A percentile compares a stretch with the other conserved stretches of the same genome.
Evolutionary conservation across 108 stramenopile genomes (phyloP).

Genomic region (Parmales sp.): DNA sequence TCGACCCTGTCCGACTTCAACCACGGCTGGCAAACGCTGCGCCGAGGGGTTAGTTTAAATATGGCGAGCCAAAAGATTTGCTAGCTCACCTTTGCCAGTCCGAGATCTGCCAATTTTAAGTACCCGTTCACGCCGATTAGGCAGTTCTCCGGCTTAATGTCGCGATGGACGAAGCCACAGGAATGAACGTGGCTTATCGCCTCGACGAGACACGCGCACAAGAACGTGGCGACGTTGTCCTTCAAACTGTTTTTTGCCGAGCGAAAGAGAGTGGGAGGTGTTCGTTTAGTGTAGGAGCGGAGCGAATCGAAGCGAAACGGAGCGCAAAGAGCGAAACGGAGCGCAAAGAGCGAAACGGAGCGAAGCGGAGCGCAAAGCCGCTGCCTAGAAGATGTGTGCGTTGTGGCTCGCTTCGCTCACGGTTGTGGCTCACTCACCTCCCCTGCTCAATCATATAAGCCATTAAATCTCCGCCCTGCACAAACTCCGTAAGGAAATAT

Average conservation of each 20-base stretch:
- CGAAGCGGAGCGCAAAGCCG: too few species aligned
- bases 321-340: too few species aligned
- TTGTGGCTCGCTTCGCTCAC: too few species aligned
- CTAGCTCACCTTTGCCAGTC: slow-evolving; percentile 12
- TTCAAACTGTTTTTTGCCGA: neutral
- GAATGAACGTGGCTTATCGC: slow-evolving; percentile 39
- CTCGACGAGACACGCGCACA: slow-evolving; percentile 30
- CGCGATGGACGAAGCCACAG: slow-evolving; percentile 30
- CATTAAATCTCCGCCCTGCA: slow-evolving; percentile 3
- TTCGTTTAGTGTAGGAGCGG: too few species aligned
- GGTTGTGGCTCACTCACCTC: too few species aligned
- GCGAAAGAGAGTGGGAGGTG: too few species aligned
- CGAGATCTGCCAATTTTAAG: slow-evolving; percentile 29
- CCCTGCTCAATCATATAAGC: slow-evolving; percentile 10
- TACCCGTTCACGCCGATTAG: slow-evolving; percentile 18
- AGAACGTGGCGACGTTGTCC: neutral
- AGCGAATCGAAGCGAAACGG: too few species aligned
- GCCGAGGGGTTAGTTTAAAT: slow-evolving; percentile 11
- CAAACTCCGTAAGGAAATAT: slow-evolving; percentile 12
- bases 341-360: too few species aligned
- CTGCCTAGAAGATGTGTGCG: too few species aligned
- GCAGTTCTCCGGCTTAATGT: slow-evolving; percentile 33
- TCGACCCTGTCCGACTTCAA: neutral
- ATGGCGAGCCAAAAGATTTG: neutral
- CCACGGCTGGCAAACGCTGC: slow-evolving; percentile 7